A percentile compares a stretch with the other conserved stretches of the same genome.
Evolutionary conservation across 2,329 filamentous ascomycete genomes (phyloP).

Genomic region (Elsinoe perseae): DNA sequence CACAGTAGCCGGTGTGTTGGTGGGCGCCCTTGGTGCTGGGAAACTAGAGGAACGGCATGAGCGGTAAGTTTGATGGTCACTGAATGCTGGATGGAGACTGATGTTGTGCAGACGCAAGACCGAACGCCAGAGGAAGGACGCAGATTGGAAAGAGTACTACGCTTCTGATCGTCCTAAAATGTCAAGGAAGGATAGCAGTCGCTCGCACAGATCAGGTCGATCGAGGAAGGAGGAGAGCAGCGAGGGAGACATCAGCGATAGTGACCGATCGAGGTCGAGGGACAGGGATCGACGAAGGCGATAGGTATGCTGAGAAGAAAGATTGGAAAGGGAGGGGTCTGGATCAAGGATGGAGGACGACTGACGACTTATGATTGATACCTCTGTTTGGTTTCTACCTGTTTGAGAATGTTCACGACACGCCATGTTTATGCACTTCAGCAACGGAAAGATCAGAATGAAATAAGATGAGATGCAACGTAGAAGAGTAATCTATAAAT

Average conservation of each 20-base stretch:
- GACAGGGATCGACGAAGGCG: background rate
- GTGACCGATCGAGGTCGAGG: background rate
- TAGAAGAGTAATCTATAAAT: background rate
- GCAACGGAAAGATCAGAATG: too few relatives aligned
- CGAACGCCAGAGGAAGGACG: background rate
- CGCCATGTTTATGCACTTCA: background rate
- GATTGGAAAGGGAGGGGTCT: background rate
- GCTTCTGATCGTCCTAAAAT: conserved; percentile 7
- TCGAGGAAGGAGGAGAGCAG: background rate
- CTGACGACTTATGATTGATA: conserved; percentile 13
- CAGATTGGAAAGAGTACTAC: conserved; percentile 13
- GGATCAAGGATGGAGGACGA: background rate
- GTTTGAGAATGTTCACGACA: conserved; percentile 1
- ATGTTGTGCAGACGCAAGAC: background rate
- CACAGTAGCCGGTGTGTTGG: conserved; percentile 3
- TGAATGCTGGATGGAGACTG: background rate
- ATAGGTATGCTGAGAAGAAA: background rate
- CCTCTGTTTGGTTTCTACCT: background rate
- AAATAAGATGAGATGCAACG: background rate
- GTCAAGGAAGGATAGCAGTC: background rate
- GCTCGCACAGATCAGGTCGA: background rate
- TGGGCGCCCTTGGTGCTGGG: conserved; percentile 5
- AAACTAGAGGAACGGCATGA: conserved; percentile 14
- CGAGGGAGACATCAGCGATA: background rate
- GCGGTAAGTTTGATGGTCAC: background rate